Percentiles rank a stretch among this genome's conserved stretches.
Evolutionary conservation across 1,284 basidiomycete genomes (phyloP).

Genomic region (Fistulinella staudtii): DNA sequence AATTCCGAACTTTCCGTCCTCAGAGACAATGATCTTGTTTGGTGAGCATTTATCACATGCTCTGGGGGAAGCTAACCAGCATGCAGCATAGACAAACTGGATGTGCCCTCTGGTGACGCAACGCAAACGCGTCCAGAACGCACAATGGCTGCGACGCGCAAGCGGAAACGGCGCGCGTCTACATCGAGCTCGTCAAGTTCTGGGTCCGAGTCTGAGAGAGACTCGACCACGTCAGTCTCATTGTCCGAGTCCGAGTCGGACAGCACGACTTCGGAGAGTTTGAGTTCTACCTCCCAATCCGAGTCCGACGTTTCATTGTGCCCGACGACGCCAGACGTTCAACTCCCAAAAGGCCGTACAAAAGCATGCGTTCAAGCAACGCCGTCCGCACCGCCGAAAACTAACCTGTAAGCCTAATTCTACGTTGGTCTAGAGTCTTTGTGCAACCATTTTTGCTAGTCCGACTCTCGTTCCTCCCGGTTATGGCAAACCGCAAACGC

Average conservation of each 20-base stretch:
- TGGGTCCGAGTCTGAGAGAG: conserved; percentile 6
- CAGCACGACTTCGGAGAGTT: too few species aligned
- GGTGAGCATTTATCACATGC: conserved; percentile 24
- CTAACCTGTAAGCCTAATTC: conserved; percentile 12
- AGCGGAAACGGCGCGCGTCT: conserved; percentile 27
- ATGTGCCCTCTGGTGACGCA: background rate
- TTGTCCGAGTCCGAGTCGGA: conserved; percentile 11
- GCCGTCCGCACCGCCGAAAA: background rate
- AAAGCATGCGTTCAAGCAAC: background rate
- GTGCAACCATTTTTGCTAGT: too few species aligned
- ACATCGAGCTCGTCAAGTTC: conserved; percentile 12
- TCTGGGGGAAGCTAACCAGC: background rate
- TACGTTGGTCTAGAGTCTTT: too few species aligned
- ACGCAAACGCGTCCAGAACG: too few species aligned
- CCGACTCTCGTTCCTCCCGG: conserved; percentile 51
- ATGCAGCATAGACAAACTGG: conserved; percentile 10
- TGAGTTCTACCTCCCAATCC: conserved; percentile 26
- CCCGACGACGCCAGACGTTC: too few species aligned
- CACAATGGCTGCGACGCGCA: conserved; percentile 12
- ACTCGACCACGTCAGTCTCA: conserved; percentile 4
- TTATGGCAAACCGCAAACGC: conserved; percentile 62
- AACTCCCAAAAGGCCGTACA: background rate
- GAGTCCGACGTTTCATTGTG: too few species aligned
- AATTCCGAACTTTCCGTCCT: conserved; percentile 36
- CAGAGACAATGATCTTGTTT: conserved; percentile 43